A percentile compares a stretch with the other conserved stretches of the same genome.
phyloP scores from a whole-genome alignment of 2,329 filamentous ascomycete genomes.

The Albophoma yamanashiensis region DNA sequence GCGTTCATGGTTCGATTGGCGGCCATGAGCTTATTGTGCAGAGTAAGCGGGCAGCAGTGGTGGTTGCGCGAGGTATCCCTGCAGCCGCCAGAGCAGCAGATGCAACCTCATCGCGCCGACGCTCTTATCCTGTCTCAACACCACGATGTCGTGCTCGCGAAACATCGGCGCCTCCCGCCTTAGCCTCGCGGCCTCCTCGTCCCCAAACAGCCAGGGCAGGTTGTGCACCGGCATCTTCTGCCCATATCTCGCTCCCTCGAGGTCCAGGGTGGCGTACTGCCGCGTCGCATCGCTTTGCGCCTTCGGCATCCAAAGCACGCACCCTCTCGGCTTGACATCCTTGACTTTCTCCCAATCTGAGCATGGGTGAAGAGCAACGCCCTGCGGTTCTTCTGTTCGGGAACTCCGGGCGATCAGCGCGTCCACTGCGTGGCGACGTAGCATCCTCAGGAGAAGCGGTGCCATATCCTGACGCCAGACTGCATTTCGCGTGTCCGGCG shows the following conservation, averaged over 20 bases:
- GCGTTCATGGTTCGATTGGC: not conserved
- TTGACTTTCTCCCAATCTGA: slow-evolving; percentile 32
- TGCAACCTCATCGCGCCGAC: slow-evolving; percentile 32
- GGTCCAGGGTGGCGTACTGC: slow-evolving; percentile 35
- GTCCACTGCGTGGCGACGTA: slow-evolving; percentile 36
- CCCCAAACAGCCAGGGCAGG: slow-evolving; percentile 38
- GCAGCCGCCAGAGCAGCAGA: slow-evolving; percentile 44
- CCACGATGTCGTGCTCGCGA: slow-evolving; percentile 25
- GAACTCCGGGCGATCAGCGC: slow-evolving; percentile 24
- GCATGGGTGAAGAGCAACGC: slow-evolving; percentile 30
- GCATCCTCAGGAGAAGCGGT: slow-evolving; percentile 34
- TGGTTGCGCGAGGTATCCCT: slow-evolving; percentile 35
- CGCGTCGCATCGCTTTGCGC: slow-evolving; percentile 9
- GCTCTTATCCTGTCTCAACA: slow-evolving; percentile 28
- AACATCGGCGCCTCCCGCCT: slow-evolving; percentile 21
- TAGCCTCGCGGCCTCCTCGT: slow-evolving; percentile 30
- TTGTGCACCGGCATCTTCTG: slow-evolving; percentile 41
- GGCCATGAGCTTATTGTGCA: not conserved
- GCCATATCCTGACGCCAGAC: slow-evolving; percentile 43
- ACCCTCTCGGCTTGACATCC: slow-evolving; percentile 28
- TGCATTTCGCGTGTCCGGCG: slow-evolving; percentile 2
- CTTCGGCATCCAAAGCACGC: slow-evolving; percentile 31
- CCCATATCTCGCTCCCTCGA: slow-evolving; percentile 21
- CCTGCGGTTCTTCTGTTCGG: slow-evolving; percentile 10
- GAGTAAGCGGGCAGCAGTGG: not conserved